A percentile compares a stretch with the other conserved stretches of the same genome.
phyloP scores from a whole-genome alignment of 768 basidiomycete genomes.

The Chlorophyllum brunneum region DNA sequence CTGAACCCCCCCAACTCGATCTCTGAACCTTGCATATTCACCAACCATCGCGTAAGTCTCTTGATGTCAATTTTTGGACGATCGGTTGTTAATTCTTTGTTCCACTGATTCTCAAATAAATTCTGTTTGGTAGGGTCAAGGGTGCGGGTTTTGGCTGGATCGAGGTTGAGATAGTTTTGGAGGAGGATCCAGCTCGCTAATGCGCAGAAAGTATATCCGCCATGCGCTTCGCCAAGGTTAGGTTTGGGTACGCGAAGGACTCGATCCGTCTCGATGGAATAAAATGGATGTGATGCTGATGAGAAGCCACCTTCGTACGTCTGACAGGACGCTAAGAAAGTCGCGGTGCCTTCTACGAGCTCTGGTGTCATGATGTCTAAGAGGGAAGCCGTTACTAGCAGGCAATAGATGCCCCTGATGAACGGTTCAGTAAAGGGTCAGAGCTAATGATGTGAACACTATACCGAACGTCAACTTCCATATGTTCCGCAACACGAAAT shows the following conservation, averaged over 20 bases:
- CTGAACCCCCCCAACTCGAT: slow-evolving; percentile 89
- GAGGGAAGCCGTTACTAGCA: slow-evolving; percentile 78
- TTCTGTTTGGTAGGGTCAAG: not conserved
- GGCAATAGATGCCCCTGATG: slow-evolving; percentile 89
- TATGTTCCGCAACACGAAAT: slow-evolving; percentile 82
- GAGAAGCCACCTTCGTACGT: slow-evolving; percentile 98
- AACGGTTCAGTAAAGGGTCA: not conserved
- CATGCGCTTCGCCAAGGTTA: slow-evolving; percentile 92
- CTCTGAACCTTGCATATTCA: slow-evolving; percentile 78
- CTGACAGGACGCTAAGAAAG: slow-evolving; percentile 86
- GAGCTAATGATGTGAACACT: slow-evolving; percentile 16
- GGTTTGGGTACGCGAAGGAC: slow-evolving; percentile 52
- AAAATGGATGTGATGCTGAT: slow-evolving; percentile 70
- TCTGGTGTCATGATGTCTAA: slow-evolving; percentile 88
- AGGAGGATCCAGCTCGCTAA: slow-evolving; percentile 82
- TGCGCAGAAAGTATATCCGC: slow-evolving; percentile 95
- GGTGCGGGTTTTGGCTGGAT: not conserved
- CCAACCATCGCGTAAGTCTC: slow-evolving; percentile 74
- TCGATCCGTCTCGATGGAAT: slow-evolving; percentile 26
- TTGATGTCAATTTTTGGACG: slow-evolving; percentile 50
- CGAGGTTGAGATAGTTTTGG: slow-evolving; percentile 43
- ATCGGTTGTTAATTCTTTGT: slow-evolving; percentile 14
- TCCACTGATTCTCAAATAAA: not conserved
- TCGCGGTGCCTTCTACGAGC: slow-evolving; percentile 69
- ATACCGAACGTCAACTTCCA: slow-evolving; percentile 92